Conservation (phyloP, 2,329 filamentous ascomycete genomes). For the Aspergillus carbonarius region DNA sequence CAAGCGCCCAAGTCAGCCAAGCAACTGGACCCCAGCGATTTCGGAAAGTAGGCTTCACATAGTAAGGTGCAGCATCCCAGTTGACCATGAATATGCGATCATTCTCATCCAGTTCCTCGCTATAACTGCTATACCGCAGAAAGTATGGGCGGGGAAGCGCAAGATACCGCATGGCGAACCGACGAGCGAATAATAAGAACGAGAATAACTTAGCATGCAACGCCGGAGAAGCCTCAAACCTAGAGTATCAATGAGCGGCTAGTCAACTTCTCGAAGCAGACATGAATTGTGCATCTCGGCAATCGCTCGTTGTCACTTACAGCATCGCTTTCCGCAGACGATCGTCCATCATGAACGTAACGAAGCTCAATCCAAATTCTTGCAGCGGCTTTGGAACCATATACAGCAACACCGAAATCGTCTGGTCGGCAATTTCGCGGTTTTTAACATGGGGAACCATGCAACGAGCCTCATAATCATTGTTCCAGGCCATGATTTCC, state of each 20-base stretch:
- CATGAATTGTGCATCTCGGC: neutral
- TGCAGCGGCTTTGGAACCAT: conserved; percentile 51
- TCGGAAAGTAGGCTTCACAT: conserved; percentile 60
- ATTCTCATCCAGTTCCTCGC: conserved; percentile 52
- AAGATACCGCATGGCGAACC: conserved; percentile 58
- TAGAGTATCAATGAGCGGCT: conserved; percentile 13
- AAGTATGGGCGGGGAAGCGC: conserved; percentile 56
- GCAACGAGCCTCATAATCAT: conserved; percentile 57
- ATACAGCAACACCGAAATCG: conserved; percentile 61
- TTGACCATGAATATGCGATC: conserved; percentile 52
- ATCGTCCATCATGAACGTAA: conserved; percentile 63
- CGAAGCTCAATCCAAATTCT: conserved; percentile 50
- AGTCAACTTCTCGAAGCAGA: neutral
- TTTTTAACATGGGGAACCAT: conserved; percentile 59
- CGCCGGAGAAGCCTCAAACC: conserved; percentile 41
- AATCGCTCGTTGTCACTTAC: conserved; percentile 41
- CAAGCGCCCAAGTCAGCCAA: conserved; percentile 49
- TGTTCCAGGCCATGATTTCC: conserved; percentile 52
- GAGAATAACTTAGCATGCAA: conserved; percentile 44
- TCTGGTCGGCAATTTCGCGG: conserved; percentile 56
- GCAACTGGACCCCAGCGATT: conserved; percentile 62
- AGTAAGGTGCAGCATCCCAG: conserved; percentile 66
- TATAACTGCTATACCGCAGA: conserved; percentile 40
- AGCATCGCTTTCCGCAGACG: conserved; percentile 64
- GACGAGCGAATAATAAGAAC: conserved; percentile 52